A percentile compares a stretch with the other conserved stretches of the same genome.
These are phyloP conservation scores for Cladosporium sphaerospermum DNA, from an alignment of 2,329 filamentous ascomycete species.

Conservation along the genomic window DNA sequence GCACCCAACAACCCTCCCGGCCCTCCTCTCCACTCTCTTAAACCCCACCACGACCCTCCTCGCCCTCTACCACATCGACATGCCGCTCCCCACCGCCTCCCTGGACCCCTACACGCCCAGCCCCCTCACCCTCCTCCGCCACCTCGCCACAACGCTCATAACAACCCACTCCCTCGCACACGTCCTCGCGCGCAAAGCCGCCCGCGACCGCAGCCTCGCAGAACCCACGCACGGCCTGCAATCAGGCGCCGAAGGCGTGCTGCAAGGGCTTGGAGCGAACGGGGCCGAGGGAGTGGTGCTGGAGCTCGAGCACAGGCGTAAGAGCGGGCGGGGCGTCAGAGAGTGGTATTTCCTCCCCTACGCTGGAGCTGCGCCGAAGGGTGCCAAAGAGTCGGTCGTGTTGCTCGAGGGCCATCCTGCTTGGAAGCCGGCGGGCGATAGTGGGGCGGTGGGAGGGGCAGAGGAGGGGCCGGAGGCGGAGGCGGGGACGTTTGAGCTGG, in stretches of 20 bases:
- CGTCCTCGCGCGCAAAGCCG: slow-evolving; percentile 66
- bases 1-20: slow-evolving; percentile 54
- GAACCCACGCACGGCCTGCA: slow-evolving; percentile 73
- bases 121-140: slow-evolving; percentile 66
- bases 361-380: slow-evolving; percentile 17
- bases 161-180: slow-evolving; percentile 67
- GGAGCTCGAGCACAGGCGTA: slow-evolving; percentile 78
- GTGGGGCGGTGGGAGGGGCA: slow-evolving; percentile 23
- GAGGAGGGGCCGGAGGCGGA: slow-evolving; percentile 40
- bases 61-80: slow-evolving; percentile 75
- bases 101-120: slow-evolving; percentile 52
- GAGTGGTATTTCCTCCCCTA: slow-evolving; percentile 59
- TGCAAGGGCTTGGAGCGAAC: slow-evolving; percentile 59
- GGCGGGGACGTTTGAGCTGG: slow-evolving; percentile 68
- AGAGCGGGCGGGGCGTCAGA: slow-evolving; percentile 69
- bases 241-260: slow-evolving; percentile 70
- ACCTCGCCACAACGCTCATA: slow-evolving; percentile 84
- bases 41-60: slow-evolving; percentile 52
- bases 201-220: slow-evolving; percentile 65
- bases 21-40: slow-evolving; percentile 60
- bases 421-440: slow-evolving; percentile 38
- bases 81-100: slow-evolving; percentile 50
- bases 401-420: slow-evolving; percentile 72
- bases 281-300: slow-evolving; percentile 59
- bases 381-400: slow-evolving; percentile 35